Evolutionary conservation across 768 basidiomycete species (phyloP).

Genomic region (Hypsizygus marmoreus): DNA sequence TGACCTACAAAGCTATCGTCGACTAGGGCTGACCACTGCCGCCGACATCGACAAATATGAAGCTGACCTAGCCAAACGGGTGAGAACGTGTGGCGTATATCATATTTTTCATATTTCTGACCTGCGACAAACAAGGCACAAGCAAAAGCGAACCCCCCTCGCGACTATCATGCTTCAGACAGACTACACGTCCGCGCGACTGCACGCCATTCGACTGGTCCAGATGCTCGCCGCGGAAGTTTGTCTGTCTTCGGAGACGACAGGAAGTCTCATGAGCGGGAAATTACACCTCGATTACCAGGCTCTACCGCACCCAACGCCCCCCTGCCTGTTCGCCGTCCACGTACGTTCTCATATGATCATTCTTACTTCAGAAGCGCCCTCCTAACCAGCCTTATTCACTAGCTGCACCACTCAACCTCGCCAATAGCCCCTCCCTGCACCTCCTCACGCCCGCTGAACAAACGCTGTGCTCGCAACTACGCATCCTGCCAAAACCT

Average conservation of each 20-base stretch:
- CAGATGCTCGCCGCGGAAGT: constrained; percentile 53
- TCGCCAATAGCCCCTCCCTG: constrained; percentile 86
- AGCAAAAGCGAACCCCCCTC: constrained; percentile 55
- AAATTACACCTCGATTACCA: constrained; percentile 55
- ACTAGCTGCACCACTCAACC: constrained; percentile 71
- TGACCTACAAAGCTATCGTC: constrained; percentile 89
- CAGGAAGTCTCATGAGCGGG: constrained; percentile 62
- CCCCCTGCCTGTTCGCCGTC: constrained; percentile 43
- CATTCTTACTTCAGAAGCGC: not conserved
- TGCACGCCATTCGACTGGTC: constrained; percentile 54
- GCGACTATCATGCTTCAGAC: constrained; percentile 58
- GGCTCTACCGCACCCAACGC: constrained; percentile 32
- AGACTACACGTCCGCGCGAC: constrained; percentile 51
- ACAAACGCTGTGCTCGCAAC: constrained; percentile 82
- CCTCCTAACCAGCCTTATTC: constrained; percentile 2
- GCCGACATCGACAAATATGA: constrained; percentile 95
- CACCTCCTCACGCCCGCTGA: constrained; percentile 90
- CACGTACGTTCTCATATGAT: constrained; percentile 34
- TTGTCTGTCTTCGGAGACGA: constrained; percentile 38
- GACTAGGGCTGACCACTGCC: constrained; percentile 78
- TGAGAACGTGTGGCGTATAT: constrained; percentile 37
- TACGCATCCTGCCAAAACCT: constrained; percentile 92
- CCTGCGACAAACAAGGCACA: constrained; percentile 44
- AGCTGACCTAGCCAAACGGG: constrained; percentile 69
- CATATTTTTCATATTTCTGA: constrained; percentile 1